Conservation (phyloP, 352 stramenopile species). For the Pythium vanterpoolii region DNA sequence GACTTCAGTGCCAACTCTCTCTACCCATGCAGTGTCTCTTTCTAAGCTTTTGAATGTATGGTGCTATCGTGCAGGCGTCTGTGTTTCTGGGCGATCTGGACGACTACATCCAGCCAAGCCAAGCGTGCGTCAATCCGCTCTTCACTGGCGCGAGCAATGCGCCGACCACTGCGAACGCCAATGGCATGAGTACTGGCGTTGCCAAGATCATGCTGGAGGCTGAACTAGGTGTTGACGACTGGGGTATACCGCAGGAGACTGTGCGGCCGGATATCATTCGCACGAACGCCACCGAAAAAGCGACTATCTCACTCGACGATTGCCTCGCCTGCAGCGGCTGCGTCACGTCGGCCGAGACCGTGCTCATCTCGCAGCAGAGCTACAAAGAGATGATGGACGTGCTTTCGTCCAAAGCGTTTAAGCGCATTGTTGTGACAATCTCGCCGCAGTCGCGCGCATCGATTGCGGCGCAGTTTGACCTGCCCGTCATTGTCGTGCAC, state of each 20-base stretch:
- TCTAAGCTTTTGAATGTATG: background rate
- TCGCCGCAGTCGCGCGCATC: slow-evolving; percentile 88
- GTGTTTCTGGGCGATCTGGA: slow-evolving; percentile 93
- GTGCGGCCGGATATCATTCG: slow-evolving; percentile 78
- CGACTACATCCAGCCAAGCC: slow-evolving; percentile 93
- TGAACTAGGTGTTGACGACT: slow-evolving; percentile 65
- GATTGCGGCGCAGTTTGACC: slow-evolving; percentile 74
- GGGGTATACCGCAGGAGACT: slow-evolving; percentile 30
- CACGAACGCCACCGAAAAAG: slow-evolving; percentile 73
- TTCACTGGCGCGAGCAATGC: slow-evolving; percentile 58
- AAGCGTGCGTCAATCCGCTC: slow-evolving; percentile 93
- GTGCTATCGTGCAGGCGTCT: slow-evolving; percentile 50
- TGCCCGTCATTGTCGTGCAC: slow-evolving; percentile 64
- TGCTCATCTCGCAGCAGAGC: slow-evolving; percentile 97
- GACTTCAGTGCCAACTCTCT: background rate
- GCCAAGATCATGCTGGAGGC: slow-evolving; percentile 78
- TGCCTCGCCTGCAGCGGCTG: slow-evolving; percentile 97
- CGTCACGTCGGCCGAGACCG: slow-evolving; percentile 97
- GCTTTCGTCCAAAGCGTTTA: slow-evolving; percentile 40
- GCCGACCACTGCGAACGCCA: slow-evolving; percentile 2
- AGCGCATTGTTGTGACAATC: slow-evolving; percentile 81
- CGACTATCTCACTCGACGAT: slow-evolving; percentile 94
- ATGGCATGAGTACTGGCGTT: slow-evolving; percentile 24
- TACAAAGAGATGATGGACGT: slow-evolving; percentile 84
- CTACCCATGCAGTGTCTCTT: background rate